Base-by-base conservation (phyloP, 768 basidiomycete genomes). In the Termitomyces sp. region DNA sequence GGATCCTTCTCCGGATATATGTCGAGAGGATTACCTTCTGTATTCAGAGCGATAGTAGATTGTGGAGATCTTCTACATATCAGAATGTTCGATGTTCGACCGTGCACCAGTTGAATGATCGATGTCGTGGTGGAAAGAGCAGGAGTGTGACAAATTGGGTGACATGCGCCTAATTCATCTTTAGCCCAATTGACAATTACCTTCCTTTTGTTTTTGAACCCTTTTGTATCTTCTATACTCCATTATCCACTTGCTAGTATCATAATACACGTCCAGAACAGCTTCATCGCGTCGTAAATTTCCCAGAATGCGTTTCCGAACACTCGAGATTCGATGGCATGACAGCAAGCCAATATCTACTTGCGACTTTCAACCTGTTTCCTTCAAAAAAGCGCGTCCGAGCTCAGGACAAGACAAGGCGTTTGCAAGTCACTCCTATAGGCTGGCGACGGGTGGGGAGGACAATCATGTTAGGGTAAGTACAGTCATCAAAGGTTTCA, bases 381-480 rank as follows among this genome's bases (percentile, higher is more conserved):
- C 89, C 0, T 91, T 81, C 79, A 91, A 90, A 79, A 89, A 87
- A 72, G 87, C 89, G 75, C 85, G 88, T 74, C 87, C 88, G 18
- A 68, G 67, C 23, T 67, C 66, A n/a, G 75, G 75, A 2, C 75
- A 78, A 55, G 80, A 80, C 55, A 80, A 85, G 62, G 80, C 75
- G 62, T 90, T 82, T 69, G 80, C 82, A 9, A 76, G 79, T 20
- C 88, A 93, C 75, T 74, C 85, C n/a, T 98, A 97, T 77, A 83
- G 90, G 64, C 78, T 99, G 20, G 97, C 95, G 0, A 98, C 97
- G 0, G 94, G 87, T 13, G 97, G 97, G 49, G 96, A 96, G 69
- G 97, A 99, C 69, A 97, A 95, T 68, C 89, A 95, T 77, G 93
- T 99, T 68, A 79, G 97, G 71, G 95, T 97, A 68, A 74, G 95